These are phyloP conservation scores for Lasiosphaeria ovina DNA, from an alignment of 495 filamentous ascomycete genomes.

Conservation along the genomic window DNA sequence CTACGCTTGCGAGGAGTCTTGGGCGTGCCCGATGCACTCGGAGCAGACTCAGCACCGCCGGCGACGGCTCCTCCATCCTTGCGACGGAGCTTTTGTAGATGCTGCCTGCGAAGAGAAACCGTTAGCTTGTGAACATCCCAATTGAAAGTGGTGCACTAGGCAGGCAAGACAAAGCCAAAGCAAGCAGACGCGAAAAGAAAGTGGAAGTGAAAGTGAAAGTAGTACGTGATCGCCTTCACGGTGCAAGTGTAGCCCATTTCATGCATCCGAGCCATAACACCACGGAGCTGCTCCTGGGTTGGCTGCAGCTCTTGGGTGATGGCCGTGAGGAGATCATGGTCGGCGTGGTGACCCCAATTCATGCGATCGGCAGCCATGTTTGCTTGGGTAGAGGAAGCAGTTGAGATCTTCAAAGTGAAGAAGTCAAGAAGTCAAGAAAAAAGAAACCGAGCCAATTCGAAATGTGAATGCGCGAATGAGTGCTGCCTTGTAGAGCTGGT, in stretches of 20 bases:
- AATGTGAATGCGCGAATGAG: not conserved
- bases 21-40: constrained; percentile 9
- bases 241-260: constrained; percentile 23
- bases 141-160: not conserved
- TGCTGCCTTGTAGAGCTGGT: not conserved
- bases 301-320: constrained; percentile 21
- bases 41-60: constrained; percentile 7
- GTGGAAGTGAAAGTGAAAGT: not conserved
- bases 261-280: constrained; percentile 22
- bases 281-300: constrained; percentile 18
- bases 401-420: not conserved
- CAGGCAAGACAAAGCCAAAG: not conserved
- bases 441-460: not conserved
- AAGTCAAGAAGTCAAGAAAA: not conserved
- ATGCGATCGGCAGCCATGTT: constrained; percentile 18
- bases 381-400: constrained; percentile 3
- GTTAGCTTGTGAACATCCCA: not conserved
- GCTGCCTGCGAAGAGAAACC: constrained; percentile 32
- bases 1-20: constrained; percentile 12
- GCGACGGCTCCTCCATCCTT: constrained; percentile 25
- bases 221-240: constrained; percentile 33
- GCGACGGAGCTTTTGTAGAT: constrained; percentile 39
- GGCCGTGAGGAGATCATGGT: constrained; percentile 26
- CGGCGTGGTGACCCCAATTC: constrained; percentile 31
- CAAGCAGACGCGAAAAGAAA: not conserved